Conservation (phyloP, 345 rosid genomes). For the Sapria himalayana region DNA sequence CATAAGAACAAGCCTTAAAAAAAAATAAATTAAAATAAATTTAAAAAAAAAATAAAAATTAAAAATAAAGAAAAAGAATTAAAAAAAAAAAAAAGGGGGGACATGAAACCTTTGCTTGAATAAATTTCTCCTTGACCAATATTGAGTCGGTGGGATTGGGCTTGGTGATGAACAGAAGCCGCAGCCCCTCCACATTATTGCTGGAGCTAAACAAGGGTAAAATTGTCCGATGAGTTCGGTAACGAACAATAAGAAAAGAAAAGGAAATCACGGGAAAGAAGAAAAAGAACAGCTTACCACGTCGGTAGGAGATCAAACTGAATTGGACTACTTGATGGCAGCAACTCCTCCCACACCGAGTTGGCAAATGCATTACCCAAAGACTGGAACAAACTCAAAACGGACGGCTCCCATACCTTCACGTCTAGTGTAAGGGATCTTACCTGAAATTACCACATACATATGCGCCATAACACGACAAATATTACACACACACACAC, state of each 20-base stretch:
- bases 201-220: too few species aligned
- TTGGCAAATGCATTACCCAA: conserved; percentile 79
- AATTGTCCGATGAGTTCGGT: too few species aligned
- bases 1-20: background rate
- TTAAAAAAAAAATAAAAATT: background rate
- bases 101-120: conserved; percentile 76
- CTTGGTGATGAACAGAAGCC: conserved; percentile 32
- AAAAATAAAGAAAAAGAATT: conserved; percentile 7
- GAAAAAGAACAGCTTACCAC: conserved; percentile 23
- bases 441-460: conserved; percentile 64
- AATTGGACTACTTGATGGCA: conserved; percentile 62
- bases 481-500: too few species aligned
- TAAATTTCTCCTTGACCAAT: conserved; percentile 84
- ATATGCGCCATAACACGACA: too few species aligned
- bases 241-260: conserved; percentile 5
- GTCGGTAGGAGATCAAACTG: conserved; percentile 38
- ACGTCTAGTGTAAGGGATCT: conserved; percentile 97
- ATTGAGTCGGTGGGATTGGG: conserved; percentile 61
- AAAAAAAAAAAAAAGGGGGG: too few species aligned
- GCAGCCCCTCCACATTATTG: too few species aligned
- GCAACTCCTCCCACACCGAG: conserved; percentile 92
- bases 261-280: conserved; percentile 1
- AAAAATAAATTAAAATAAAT: background rate
- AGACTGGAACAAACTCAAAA: conserved; percentile 84
- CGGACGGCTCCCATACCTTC: conserved; percentile 96